Conservation (phyloP, 2,329 filamentous ascomycete genomes). For the Phialophora expanda region DNA sequence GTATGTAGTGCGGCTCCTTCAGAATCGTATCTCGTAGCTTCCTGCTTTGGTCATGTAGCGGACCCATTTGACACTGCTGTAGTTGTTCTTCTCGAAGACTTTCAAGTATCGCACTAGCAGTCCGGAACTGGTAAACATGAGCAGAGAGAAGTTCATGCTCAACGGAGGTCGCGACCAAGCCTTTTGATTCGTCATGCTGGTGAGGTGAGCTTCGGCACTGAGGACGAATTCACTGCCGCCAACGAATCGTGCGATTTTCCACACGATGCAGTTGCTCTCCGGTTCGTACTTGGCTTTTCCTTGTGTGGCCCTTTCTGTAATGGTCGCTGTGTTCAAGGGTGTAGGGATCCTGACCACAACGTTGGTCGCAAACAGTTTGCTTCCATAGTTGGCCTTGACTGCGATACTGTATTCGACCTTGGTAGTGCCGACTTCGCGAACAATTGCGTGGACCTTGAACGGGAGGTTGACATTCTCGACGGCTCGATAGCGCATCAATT, state of each 20-base stretch:
- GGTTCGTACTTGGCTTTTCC: slow-evolving; percentile 99
- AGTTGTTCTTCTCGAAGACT: slow-evolving; percentile 99
- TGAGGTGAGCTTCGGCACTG: slow-evolving; percentile 89
- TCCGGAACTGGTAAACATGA: slow-evolving; percentile 98
- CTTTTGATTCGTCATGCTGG: slow-evolving; percentile 97
- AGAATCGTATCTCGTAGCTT: slow-evolving; percentile 91
- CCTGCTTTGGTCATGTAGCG: slow-evolving; percentile 98
- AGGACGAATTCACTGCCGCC: slow-evolving; percentile 97
- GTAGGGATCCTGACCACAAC: slow-evolving; percentile 94
- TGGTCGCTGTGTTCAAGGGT: slow-evolving; percentile 92
- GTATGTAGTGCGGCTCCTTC: not conserved
- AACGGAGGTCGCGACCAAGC: slow-evolving; percentile 94
- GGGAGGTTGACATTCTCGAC: slow-evolving; percentile 98
- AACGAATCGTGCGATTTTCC: slow-evolving; percentile 98
- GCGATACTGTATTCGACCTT: slow-evolving; percentile 99
- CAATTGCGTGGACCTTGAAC: slow-evolving; percentile 98
- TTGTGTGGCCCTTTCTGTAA: slow-evolving; percentile 89
- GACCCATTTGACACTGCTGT: slow-evolving; percentile 98
- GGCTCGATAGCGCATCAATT: slow-evolving; percentile 97
- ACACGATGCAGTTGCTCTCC: slow-evolving; percentile 95
- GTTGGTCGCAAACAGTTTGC: slow-evolving; percentile 96
- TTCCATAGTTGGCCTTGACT: slow-evolving; percentile 94
- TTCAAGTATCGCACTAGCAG: slow-evolving; percentile 92
- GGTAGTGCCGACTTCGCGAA: slow-evolving; percentile 94
- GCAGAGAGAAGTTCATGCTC: slow-evolving; percentile 85